phyloP scores from a whole-genome alignment of 2,329 filamentous ascomycete species.

The Pestalotiopsis sp. region DNA sequence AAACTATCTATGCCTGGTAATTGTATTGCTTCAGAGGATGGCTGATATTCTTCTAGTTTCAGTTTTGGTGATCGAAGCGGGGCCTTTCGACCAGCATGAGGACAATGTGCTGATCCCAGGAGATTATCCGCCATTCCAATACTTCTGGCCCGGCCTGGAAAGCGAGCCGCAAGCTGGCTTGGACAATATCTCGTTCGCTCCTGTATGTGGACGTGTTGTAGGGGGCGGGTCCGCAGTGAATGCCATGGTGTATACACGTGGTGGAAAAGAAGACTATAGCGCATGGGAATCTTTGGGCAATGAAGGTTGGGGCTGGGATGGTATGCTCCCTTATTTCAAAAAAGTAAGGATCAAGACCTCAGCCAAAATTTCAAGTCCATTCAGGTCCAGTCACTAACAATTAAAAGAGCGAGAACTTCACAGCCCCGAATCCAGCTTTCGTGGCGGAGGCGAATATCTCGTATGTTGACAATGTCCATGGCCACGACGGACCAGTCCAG shows the following conservation, averaged over 20 bases:
- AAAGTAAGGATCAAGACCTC: conserved; percentile 31
- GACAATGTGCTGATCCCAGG: conserved; percentile 19
- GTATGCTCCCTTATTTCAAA: conserved; percentile 44
- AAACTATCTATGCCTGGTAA: not conserved
- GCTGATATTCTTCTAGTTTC: not conserved
- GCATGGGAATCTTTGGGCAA: conserved; percentile 36
- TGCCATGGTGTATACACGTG: conserved; percentile 38
- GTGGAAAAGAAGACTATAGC: conserved; percentile 34
- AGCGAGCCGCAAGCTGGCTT: conserved; percentile 17
- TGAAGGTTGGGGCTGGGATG: conserved; percentile 36
- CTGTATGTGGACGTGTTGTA: conserved; percentile 31
- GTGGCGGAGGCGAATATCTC: conserved; percentile 30
- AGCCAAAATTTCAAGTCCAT: not conserved
- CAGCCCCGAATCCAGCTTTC: conserved; percentile 24
- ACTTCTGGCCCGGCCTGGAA: conserved; percentile 14
- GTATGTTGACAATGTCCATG: conserved; percentile 29
- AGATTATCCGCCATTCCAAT: conserved; percentile 15
- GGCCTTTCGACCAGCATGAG: conserved; percentile 18
- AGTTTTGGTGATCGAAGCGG: conserved; percentile 6
- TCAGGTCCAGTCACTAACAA: not conserved
- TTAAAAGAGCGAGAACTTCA: conserved; percentile 32
- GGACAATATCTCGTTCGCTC: conserved; percentile 26
- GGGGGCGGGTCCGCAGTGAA: conserved; percentile 39
- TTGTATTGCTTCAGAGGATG: not conserved
- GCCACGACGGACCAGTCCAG: conserved; percentile 30